Evolutionary conservation across 2,329 filamentous ascomycete species (phyloP), one percentile per base, ranked within the genome.

Genomic region (Penicillium oxalicum): DNA sequence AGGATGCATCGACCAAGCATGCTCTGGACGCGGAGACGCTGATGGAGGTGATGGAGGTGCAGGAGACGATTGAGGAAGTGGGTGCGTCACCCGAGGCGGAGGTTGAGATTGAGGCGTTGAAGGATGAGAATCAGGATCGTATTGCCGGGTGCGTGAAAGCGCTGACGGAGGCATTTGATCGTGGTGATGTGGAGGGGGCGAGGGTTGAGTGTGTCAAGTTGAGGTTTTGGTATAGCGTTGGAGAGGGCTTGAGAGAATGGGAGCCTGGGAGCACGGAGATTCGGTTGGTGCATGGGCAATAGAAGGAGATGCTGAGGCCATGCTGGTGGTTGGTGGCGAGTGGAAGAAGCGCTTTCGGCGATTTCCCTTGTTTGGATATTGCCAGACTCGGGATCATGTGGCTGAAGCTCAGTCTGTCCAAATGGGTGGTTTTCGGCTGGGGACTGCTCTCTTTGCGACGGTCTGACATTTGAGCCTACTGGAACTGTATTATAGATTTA

Each of bases 151-250:
- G 84, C 61, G 84, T 91, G 63, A 70, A 69, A 43, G 66, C 70
- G 1, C 62, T 97, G 25, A 86, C 79, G 40, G 61, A 67, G 47
- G 81, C 83, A 0, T 91, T 97, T 64, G 75, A 72, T 53, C 60
- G 67, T 7, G 86, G 85, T 42, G 81, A 91, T 63, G 64, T 87
- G 35, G 77, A 83, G 36, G 70, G 53, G 7, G 91, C 90, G 12
- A 83, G 79, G 70, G 70, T 65, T 52, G 88, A 94, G 77, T 83
- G 84, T 40, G 82, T 95, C 1, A 77, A 80, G 67, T 70, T 96
- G 72, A 77, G 89, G 67, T 97, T 96, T 74, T 96, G 91, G 91
- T 79, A 86, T 48, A 95, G 91, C 70, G 84, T 97, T 52, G 79
- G 82, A 53, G 86, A 94, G 68, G 87, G 83, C 40, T 73, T 96